phyloP scores from a whole-genome alignment of 2,329 filamentous ascomycete genomes.

The Anisogramma anomala region DNA sequence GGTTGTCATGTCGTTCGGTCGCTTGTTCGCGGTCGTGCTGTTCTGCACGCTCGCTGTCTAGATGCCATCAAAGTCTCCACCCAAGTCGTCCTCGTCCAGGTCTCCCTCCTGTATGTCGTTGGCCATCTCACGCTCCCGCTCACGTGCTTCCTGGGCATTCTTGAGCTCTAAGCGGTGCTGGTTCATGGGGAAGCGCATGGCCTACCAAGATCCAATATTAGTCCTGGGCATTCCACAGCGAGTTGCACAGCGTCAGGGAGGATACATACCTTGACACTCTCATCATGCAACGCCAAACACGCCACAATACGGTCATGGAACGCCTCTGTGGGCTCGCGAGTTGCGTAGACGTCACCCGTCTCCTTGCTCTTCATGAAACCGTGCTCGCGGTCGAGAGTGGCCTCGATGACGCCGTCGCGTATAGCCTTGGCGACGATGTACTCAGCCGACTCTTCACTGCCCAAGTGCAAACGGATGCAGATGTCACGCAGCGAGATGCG shows the following conservation, averaged over 20 bases:
- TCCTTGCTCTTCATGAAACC: slow-evolving; percentile 99
- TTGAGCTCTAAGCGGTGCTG: slow-evolving; percentile 94
- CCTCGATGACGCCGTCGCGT: slow-evolving; percentile 92
- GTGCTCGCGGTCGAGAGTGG: slow-evolving; percentile 81
- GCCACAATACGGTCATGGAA: slow-evolving; percentile 96
- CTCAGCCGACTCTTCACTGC: slow-evolving; percentile 93
- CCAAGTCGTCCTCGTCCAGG: slow-evolving; percentile 90
- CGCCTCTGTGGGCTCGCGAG: slow-evolving; percentile 86
- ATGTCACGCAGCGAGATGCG: slow-evolving; percentile 95
- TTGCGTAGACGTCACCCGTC: slow-evolving; percentile 89
- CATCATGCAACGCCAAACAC: slow-evolving; percentile 84
- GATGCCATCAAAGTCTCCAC: slow-evolving; percentile 92
- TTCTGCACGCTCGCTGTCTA: slow-evolving; percentile 34
- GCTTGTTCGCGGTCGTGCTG: not conserved
- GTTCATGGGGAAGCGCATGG: slow-evolving; percentile 99
- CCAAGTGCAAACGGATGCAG: slow-evolving; percentile 84
- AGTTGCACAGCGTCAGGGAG: not conserved
- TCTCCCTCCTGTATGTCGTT: slow-evolving; percentile 99
- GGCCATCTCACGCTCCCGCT: slow-evolving; percentile 89
- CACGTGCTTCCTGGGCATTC: slow-evolving; percentile 95
- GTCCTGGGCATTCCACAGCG: not conserved
- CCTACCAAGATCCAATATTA: slow-evolving; percentile 37
- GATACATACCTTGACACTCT: slow-evolving; percentile 80
- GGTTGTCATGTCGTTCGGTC: not conserved
- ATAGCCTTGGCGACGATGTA: slow-evolving; percentile 99